A percentile compares a stretch with the other conserved stretches of the same genome.
Conservation (phyloP, 2,329 filamentous ascomycete species). For the Sclerotiophoma versabilis region DNA sequence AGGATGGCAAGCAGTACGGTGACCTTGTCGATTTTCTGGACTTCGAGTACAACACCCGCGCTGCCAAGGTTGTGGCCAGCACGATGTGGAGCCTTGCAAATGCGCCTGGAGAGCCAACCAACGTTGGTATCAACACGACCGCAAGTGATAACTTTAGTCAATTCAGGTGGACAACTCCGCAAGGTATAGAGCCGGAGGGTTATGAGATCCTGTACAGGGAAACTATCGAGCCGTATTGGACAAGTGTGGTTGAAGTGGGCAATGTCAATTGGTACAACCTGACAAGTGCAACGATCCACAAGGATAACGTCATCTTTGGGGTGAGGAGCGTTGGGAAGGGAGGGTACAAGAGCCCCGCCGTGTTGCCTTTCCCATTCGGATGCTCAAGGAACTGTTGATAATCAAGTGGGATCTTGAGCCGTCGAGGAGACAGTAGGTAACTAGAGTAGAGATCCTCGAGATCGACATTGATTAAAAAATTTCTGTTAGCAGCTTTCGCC, state of each 20-base stretch:
- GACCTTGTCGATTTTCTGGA: slow-evolving; percentile 62
- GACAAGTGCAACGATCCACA: slow-evolving; percentile 57
- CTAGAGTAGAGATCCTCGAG: too few relatives aligned
- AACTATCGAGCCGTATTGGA: slow-evolving; percentile 59
- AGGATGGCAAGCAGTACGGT: slow-evolving; percentile 59
- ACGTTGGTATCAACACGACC: slow-evolving; percentile 56
- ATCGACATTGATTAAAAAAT: too few relatives aligned
- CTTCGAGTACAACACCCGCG: slow-evolving; percentile 60
- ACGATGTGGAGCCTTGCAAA: slow-evolving; percentile 61
- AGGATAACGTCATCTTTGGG: slow-evolving; percentile 64
- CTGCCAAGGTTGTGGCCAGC: slow-evolving; percentile 60
- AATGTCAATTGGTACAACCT: slow-evolving; percentile 47
- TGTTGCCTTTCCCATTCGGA: slow-evolving; percentile 48
- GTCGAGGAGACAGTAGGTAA: too few relatives aligned
- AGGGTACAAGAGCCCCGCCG: slow-evolving; percentile 57
- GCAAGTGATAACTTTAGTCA: slow-evolving; percentile 56
- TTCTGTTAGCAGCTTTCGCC: too few relatives aligned
- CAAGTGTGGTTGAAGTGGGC: slow-evolving; percentile 56
- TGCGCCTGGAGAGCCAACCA: slow-evolving; percentile 56
- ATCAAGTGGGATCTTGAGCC: background rate
- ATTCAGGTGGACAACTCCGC: slow-evolving; percentile 55
- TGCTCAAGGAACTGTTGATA: slow-evolving; percentile 24
- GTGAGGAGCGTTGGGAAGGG: slow-evolving; percentile 57
- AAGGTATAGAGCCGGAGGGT: slow-evolving; percentile 50
- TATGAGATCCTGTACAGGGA: slow-evolving; percentile 64